These are phyloP conservation scores for Stachybotrys chartarum DNA, from an alignment of 2,329 filamentous ascomycete species.

Conservation along the genomic window DNA sequence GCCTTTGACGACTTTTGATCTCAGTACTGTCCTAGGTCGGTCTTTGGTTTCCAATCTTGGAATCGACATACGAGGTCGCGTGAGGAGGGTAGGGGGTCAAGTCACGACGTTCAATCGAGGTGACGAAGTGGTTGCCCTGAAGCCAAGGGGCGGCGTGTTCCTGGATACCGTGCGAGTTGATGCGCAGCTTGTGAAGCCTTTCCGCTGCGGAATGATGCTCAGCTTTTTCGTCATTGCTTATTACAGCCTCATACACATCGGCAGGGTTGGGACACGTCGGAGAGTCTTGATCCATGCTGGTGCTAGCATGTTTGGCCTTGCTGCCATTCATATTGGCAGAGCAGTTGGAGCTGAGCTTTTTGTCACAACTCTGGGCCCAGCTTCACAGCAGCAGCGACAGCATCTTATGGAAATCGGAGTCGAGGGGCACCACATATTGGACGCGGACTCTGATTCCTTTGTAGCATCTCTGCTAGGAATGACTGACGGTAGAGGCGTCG, in stretches of 20 bases:
- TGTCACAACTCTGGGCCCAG: constrained; percentile 27
- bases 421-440: constrained; percentile 27
- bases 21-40: constrained; percentile 25
- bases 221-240: constrained; percentile 33
- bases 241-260: constrained; percentile 30
- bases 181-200: constrained; percentile 25
- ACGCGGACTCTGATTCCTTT: constrained; percentile 24
- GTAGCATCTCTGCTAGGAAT: constrained; percentile 20
- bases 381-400: constrained; percentile 23
- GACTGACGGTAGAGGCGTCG: constrained; percentile 26
- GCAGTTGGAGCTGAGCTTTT: constrained; percentile 31
- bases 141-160: constrained; percentile 26
- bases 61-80: constrained; percentile 32
- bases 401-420: constrained; percentile 28
- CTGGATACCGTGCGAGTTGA: constrained; percentile 25
- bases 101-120: constrained; percentile 24
- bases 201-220: constrained; percentile 20
- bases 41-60: constrained; percentile 23
- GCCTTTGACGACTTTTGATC: constrained; percentile 27
- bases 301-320: constrained; percentile 34
- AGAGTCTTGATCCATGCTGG: constrained; percentile 37
- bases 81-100: constrained; percentile 25
- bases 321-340: constrained; percentile 33
- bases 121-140: constrained; percentile 34
- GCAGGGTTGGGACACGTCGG: constrained; percentile 15